phyloP scores from a whole-genome alignment of 345 rosid genomes.

The Noccaea bulbosa region DNA sequence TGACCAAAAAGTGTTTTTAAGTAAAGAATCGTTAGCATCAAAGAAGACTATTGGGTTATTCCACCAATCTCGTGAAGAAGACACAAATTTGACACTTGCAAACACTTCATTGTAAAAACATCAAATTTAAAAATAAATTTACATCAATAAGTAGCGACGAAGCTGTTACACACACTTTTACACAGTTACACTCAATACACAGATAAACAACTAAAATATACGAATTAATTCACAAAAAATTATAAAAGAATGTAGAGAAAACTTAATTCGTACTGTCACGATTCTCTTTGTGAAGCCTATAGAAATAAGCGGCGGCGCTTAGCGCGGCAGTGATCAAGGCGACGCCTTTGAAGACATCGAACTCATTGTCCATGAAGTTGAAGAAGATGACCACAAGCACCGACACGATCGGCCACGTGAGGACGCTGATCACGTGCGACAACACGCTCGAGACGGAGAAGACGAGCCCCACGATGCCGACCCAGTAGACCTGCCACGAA shows the following conservation, averaged over 20 bases:
- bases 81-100: neutral
- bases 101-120: constrained; percentile 9
- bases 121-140: neutral
- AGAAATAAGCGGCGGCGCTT: constrained; percentile 40
- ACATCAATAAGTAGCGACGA: neutral
- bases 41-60: too few species aligned
- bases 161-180: constrained; percentile 6
- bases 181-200: neutral
- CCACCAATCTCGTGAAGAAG: neutral
- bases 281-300: constrained; percentile 40
- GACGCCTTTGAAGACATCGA: constrained; percentile 34
- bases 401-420: constrained; percentile 45
- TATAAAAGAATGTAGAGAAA: neutral
- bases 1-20: too few species aligned
- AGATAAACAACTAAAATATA: neutral
- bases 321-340: constrained; percentile 35
- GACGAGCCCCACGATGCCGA: constrained; percentile 43
- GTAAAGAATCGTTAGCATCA: too few species aligned
- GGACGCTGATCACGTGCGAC: constrained; percentile 39
- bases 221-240: neutral
- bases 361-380: constrained; percentile 35
- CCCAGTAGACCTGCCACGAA: constrained; percentile 45
- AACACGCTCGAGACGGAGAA: constrained; percentile 39
- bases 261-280: neutral
- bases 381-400: constrained; percentile 42